Conservation (phyloP, 371 early-diverging fungal species). For the Chytridium lagenaria region DNA sequence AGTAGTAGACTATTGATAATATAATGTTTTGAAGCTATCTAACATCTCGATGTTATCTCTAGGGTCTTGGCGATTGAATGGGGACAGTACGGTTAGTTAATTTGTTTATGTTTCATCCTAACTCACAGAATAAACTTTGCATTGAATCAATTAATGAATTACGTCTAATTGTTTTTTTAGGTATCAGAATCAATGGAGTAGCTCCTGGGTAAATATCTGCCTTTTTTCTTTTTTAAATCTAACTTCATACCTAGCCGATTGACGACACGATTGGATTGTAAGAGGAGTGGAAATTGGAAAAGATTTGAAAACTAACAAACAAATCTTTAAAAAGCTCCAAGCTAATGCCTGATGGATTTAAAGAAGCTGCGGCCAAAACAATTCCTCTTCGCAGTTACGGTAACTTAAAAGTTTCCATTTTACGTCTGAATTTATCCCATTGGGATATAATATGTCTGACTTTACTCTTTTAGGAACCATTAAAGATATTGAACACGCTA, state of each 20-base stretch:
- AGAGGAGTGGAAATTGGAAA: slow-evolving; percentile 21
- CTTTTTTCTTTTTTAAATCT: not conserved
- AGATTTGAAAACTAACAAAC: not conserved
- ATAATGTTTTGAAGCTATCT: no score
- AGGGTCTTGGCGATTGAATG: slow-evolving; percentile 60
- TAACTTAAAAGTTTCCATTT: not conserved
- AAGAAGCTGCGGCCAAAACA: not conserved
- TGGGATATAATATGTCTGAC: not conserved
- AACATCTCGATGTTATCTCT: no score
- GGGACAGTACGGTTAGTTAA: slow-evolving; percentile 54
- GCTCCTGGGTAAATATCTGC: slow-evolving; percentile 52
- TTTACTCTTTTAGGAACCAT: slow-evolving; percentile 59
- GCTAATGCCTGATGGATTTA: slow-evolving; percentile 25
- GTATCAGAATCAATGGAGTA: slow-evolving; percentile 65
- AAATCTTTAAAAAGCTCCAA: slow-evolving; percentile 19
- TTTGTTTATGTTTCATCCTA: not conserved
- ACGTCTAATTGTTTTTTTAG: not conserved
- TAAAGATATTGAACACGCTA: slow-evolving; percentile 73
- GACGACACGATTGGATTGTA: slow-evolving; percentile 62
- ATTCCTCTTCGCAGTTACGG: slow-evolving; percentile 32
- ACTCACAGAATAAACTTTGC: no score
- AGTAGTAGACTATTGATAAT: no score
- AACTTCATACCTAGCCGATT: slow-evolving; percentile 44
- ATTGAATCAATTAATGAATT: not conserved
- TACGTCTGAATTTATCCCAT: slow-evolving; percentile 20